Base-by-base conservation (phyloP, 805 yeast species). In the Schizosaccharomyces osmophilus region DNA sequence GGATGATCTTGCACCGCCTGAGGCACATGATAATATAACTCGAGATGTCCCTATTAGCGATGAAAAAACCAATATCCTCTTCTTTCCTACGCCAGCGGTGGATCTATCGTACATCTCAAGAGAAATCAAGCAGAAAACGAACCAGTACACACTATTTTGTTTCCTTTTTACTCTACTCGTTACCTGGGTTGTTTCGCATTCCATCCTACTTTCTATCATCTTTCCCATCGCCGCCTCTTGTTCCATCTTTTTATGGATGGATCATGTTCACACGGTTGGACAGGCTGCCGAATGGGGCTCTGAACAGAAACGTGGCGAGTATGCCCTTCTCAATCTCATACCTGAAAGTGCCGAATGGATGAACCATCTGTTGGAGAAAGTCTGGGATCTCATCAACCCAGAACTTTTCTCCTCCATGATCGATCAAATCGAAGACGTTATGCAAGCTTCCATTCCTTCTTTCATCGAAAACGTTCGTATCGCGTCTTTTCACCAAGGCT, bases 331-430 rank as follows among this genome's bases (percentile, higher is more conserved):
- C 11, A 39, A 36, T 31, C 31, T 57, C n/a, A 41, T 41, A 19
- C 60, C 60, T 11, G 60, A 57, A 57, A 57, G 60, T 43, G 32
- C 54, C 48, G 51, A 59, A n/a, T 42, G 61, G 61, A 41, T 59
- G 54, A 59, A 59, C 15, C 17, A 41, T 22, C 15, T 59, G 4
- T n/a, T 59, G 24, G 54, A 26, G 42, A n/a, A 43, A 22, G n/a
- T 45, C n/a, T 59, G 48, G 36, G 9, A 17, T 19, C 39, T 59
- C 22, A 42, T 59, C 9, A 43, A 59, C 22, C 61, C 61, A 6
- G 61, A 59, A 43, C 13, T 59, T 22, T 59, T 59, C 29, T 31
- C 41, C n/a, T 59, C 61, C 5, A 2, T 43, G 8, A 19, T 54
- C n/a, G 61, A 59, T 22, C 51, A 29, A 41, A 43, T 59, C 22